phyloP scores from a whole-genome alignment of 106 monocot genomes.

The Alisma plantagoaquatica region DNA sequence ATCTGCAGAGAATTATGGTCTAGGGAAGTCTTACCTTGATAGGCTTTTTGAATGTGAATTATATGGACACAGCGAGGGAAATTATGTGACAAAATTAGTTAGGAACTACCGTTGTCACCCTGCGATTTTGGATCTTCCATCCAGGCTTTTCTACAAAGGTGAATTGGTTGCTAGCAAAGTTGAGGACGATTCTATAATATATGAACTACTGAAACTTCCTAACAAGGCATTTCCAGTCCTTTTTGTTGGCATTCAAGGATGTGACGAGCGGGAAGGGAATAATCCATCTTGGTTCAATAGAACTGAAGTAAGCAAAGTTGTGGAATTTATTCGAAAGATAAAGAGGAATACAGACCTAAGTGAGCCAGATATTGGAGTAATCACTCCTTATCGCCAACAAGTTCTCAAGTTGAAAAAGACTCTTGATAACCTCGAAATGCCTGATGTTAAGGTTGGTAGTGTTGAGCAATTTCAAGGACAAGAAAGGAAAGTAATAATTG shows the following conservation, averaged over 20 bases:
- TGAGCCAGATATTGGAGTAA: conserved; percentile 74
- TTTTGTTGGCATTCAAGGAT: conserved; percentile 92
- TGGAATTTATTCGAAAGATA: conserved; percentile 58
- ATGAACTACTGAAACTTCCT: conserved; percentile 54
- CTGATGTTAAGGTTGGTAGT: conserved; percentile 86
- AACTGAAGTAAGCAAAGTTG: conserved; percentile 86
- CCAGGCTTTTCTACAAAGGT: conserved; percentile 69
- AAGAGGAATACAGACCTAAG: conserved; percentile 27
- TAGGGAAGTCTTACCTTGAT: conserved; percentile 75
- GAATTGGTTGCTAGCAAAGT: conserved; percentile 74
- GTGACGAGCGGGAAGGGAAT: conserved; percentile 90
- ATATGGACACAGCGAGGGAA: conserved; percentile 49
- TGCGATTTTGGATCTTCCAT: conserved; percentile 84
- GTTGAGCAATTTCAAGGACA: conserved; percentile 97
- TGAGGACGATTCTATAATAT: conserved; percentile 33
- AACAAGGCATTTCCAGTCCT: conserved; percentile 77
- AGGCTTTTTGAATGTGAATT: conserved; percentile 58
- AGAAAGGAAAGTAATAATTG: conserved; percentile 78
- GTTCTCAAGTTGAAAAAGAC: conserved; percentile 76
- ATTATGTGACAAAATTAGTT: conserved; percentile 79
- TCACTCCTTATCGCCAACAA: conserved; percentile 91
- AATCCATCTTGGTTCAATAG: conserved; percentile 99
- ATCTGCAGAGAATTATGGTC: conserved; percentile 45
- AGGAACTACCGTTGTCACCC: conserved; percentile 93
- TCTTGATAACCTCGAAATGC: conserved; percentile 51